These are phyloP conservation scores for Globisporangium takayamanum DNA, from an alignment of 352 stramenopile species.

Conservation along the genomic window DNA sequence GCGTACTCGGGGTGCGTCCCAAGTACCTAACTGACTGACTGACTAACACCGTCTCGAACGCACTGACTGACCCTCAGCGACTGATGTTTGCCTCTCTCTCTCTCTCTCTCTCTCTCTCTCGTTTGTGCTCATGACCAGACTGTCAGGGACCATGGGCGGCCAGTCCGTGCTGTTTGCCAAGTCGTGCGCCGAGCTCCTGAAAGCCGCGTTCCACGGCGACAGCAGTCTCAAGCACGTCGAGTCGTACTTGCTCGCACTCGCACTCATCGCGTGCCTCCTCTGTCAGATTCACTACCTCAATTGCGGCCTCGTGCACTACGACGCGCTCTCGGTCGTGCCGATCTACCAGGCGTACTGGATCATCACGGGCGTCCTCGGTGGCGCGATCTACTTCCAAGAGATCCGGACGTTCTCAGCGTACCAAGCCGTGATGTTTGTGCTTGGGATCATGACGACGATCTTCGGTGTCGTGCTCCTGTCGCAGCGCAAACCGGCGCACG, in stretches of 20 bases:
- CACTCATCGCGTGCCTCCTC: constrained; percentile 50
- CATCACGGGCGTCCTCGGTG: constrained; percentile 82
- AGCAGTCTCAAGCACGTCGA: constrained; percentile 51
- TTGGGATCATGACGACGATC: constrained; percentile 77
- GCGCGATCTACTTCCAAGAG: constrained; percentile 90
- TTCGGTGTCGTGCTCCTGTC: constrained; percentile 80
- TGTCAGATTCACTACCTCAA: constrained; percentile 82
- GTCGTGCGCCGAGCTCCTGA: constrained; percentile 70
- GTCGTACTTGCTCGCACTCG: constrained; percentile 62
- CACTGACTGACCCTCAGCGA: neutral
- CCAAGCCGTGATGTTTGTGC: constrained; percentile 78
- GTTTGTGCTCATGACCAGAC: constrained; percentile 4
- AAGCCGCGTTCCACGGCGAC: constrained; percentile 61
- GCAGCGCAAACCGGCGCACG: constrained; percentile 47
- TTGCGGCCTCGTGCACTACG: constrained; percentile 64
- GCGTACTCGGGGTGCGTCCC: constrained; percentile 51
- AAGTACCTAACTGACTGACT: neutral
- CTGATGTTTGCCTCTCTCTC: neutral
- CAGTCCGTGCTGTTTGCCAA: constrained; percentile 87
- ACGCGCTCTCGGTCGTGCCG: constrained; percentile 77
- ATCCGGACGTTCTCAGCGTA: constrained; percentile 67
- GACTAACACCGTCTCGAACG: neutral
- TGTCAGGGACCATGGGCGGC: constrained; percentile 71
- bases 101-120: no score
- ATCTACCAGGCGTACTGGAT: constrained; percentile 90